These are phyloP conservation scores for Triglochin maritima DNA, from an alignment of 106 monocot genomes.

Conservation along the genomic window DNA sequence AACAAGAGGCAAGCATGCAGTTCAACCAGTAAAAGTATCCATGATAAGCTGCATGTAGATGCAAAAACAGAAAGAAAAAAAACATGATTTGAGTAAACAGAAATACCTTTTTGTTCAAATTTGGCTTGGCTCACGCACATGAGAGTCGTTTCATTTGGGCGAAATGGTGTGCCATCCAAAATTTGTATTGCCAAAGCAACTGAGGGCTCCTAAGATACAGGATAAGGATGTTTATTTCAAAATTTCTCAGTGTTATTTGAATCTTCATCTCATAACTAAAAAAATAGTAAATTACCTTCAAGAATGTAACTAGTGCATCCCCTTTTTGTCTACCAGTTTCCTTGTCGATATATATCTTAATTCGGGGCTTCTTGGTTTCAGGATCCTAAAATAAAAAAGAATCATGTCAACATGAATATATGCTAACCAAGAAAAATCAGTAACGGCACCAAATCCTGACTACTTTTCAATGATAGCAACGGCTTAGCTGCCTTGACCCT, in stretches of 20 bases:
- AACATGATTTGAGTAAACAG: not conserved
- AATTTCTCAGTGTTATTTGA: not conserved
- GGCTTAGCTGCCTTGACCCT: no score
- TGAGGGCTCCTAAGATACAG: slow-evolving; percentile 67
- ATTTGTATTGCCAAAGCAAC: slow-evolving; percentile 83
- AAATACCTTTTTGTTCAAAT: slow-evolving; percentile 93
- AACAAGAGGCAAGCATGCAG: no score
- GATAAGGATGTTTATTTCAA: not conserved
- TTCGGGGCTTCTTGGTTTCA: slow-evolving; percentile 85
- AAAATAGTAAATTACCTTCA: slow-evolving; percentile 48
- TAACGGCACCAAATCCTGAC: no score
- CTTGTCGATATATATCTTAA: slow-evolving; percentile 87
- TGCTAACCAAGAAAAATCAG: not conserved
- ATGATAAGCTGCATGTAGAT: not conserved
- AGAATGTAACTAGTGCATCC: slow-evolving; percentile 83
- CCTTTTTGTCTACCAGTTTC: slow-evolving; percentile 85
- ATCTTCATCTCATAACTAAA: not conserved
- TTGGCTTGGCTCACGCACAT: slow-evolving; percentile 81
- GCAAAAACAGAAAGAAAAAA: not conserved
- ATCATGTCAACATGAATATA: not conserved
- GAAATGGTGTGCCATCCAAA: slow-evolving; percentile 81
- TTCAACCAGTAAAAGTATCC: no score
- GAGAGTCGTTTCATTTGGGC: slow-evolving; percentile 47
- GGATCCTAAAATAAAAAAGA: slow-evolving; percentile 49
- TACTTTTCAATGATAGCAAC: no score